Evolutionary conservation across 768 basidiomycete species (phyloP).

Genomic region (Pisolithus orientalis): DNA sequence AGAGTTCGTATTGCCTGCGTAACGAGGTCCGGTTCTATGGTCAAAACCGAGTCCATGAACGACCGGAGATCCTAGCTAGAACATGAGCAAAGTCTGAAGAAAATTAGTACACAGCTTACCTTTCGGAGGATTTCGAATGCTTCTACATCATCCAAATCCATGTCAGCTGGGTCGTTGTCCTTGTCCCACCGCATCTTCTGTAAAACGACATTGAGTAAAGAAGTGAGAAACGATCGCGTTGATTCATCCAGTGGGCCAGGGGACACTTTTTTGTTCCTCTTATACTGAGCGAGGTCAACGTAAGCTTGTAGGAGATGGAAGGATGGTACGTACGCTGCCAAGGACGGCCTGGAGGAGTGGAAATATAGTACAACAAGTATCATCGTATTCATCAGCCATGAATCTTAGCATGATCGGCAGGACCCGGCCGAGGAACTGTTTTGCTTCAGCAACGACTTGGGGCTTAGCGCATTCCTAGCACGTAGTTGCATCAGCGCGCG

Average conservation of each 20-base stretch:
- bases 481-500: constrained; percentile 3
- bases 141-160: constrained; percentile 81
- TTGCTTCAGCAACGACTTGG: constrained; percentile 58
- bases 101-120: constrained; percentile 35
- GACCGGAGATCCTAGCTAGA: constrained; percentile 68
- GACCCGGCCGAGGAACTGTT: constrained; percentile 53
- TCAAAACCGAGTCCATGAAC: constrained; percentile 81
- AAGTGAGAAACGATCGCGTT: constrained; percentile 70
- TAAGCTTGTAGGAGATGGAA: not conserved
- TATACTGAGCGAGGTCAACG: constrained; percentile 55
- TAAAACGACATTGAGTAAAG: constrained; percentile 72
- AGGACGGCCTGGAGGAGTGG: constrained; percentile 74
- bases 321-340: constrained; percentile 46
- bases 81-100: constrained; percentile 9
- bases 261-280: constrained; percentile 59
- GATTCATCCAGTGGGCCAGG: constrained; percentile 55
- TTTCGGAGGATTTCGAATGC: constrained; percentile 84
- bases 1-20: constrained; percentile 69
- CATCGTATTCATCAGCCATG: constrained; percentile 85
- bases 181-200: constrained; percentile 89
- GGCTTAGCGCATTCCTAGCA: constrained; percentile 55
- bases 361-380: constrained; percentile 82
- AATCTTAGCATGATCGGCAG: constrained; percentile 83
- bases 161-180: constrained; percentile 71
- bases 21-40: constrained; percentile 82